Evolutionary conservation across 2,329 filamentous ascomycete genomes (phyloP), one percentile per base, ranked within the genome.

Genomic region (Exophiala sideris): DNA sequence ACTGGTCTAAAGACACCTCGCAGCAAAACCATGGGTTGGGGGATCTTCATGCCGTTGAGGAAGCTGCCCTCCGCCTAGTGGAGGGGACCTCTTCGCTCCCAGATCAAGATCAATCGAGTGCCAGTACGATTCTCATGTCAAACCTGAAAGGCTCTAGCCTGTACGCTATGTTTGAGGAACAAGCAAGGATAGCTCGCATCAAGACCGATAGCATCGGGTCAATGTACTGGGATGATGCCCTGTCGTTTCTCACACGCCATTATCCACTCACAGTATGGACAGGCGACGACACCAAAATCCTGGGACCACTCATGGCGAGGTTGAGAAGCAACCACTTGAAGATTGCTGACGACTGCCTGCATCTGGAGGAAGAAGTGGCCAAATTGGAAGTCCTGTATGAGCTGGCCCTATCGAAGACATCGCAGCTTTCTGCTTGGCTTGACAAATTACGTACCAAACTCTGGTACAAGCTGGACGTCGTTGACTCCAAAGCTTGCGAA

Each of bases 391-490:
- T 36, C 1, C 47, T 35, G 8, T 57, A 59, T 48, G 45, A 40
- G 6, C 16, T 41, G 39, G 45, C 56, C 11, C 52, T 34, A 40
- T 50, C 52, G 10, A 52, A 47, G 16, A 29, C 62, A 32, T 50
- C 50, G 8, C 79, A 83, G 4, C 88, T 90, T 82, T 87, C 89
- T 79, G 78, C 79, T 54, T 83, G 83, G 4, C 78, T 94, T 35
- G 83, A 85, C 53, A 85, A 87, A 18, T 78, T 96, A 36, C 84
- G 94, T 39, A 89, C 96, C 69, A 97, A 97, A 77, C 96, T 97
- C 89, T 99, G 94, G 94, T 99, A 95, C 68, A 88, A 94, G 56
- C 92, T 89, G 1, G 91, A 96, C 69, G 91, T 97, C 24, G 87
- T 89, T 58, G 91, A 92, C 64, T 96, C 94, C 3, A 88, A 85